phyloP scores from a whole-genome alignment of 371 early-diverging fungal species.

The Phascolomyces articulosus region DNA sequence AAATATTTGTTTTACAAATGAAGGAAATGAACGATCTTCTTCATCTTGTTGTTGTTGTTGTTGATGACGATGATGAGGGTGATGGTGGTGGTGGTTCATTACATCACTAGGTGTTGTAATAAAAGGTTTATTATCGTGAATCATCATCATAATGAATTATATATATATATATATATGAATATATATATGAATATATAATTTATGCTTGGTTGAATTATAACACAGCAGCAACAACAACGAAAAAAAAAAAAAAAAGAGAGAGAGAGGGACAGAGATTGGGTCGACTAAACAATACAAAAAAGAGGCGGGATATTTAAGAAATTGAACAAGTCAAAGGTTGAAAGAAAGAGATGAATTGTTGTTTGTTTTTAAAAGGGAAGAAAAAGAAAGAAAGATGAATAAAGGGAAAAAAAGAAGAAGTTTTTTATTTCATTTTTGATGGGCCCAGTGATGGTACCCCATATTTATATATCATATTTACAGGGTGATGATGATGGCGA shows the following conservation, averaged over 20 bases:
- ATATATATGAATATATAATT: too few relatives aligned
- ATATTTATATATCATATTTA: not conserved
- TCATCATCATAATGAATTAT: constrained; percentile 3
- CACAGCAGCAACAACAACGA: too few relatives aligned
- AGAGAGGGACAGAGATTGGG: too few relatives aligned
- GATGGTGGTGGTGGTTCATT: too few relatives aligned
- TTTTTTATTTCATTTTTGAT: not conserved
- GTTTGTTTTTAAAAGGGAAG: not conserved
- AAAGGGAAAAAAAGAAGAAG: not conserved
- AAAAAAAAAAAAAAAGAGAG: too few relatives aligned
- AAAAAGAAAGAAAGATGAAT: not conserved
- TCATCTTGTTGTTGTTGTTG: not conserved
- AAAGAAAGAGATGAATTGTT: too few relatives aligned
- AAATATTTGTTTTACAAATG: not conserved
- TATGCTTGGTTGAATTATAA: too few relatives aligned
- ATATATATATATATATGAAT: too few relatives aligned
- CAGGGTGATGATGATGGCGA: too few relatives aligned
- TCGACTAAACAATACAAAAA: too few relatives aligned
- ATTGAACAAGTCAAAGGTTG: not conserved
- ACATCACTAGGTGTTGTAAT: not conserved
- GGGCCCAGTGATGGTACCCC: not conserved
- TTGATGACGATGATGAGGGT: too few relatives aligned
- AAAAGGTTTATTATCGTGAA: not conserved
- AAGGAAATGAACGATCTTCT: not conserved
- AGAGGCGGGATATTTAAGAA: too few relatives aligned